Evolutionary conservation across 164 flowering plant genomes (phyloP), one percentile per base, ranked within the genome.

Genomic region (Tetracentron sinense): DNA sequence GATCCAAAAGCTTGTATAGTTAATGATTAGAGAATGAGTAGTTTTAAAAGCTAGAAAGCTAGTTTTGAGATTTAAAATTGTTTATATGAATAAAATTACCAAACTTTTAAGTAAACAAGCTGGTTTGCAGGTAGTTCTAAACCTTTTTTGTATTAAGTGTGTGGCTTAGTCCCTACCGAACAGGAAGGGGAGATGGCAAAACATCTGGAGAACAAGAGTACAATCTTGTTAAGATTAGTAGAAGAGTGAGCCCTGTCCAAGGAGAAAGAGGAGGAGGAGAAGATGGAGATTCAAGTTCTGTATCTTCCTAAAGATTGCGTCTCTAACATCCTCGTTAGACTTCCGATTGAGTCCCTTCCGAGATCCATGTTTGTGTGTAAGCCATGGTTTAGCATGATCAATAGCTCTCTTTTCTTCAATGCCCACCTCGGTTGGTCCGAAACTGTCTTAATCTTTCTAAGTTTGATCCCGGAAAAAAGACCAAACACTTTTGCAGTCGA

Each of bases 281-380:
- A 67, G 31, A 15, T 17, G 8, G 31, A 64, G 44, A 49, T n/a
- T 23, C 15, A 25, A 4, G 58, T 72, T 7, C 76, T 75, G 15
- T 55, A 71, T 69, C 30, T 81, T 29, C 76, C 72, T 19, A 69
- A 69, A 27, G 82, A 78, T 12, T 78, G 77, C 48, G 52, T 74
- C 33, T 70, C 48, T 3, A 62, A 73, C 25, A 77, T 79, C 53
- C 76, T 81, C 50, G 6, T 81, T 55, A 69, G 71, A 35, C 81
- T 78, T 52, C 85, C 85, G 16, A 29, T 73, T 51, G 75, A 77
- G 26, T 73, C 78, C 25, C 65, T 81, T 51, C 63, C 16, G n/a
- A 30, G 56, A 0, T 64, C 73, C 20, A 70, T 67, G 60, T 74
- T 74, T 19, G 82, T 81, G 25, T 78, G 78, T 54, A 81, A 81